These are phyloP conservation scores for Pseudocercospora cruenta DNA, from an alignment of 2,329 filamentous ascomycete genomes.

Conservation along the genomic window DNA sequence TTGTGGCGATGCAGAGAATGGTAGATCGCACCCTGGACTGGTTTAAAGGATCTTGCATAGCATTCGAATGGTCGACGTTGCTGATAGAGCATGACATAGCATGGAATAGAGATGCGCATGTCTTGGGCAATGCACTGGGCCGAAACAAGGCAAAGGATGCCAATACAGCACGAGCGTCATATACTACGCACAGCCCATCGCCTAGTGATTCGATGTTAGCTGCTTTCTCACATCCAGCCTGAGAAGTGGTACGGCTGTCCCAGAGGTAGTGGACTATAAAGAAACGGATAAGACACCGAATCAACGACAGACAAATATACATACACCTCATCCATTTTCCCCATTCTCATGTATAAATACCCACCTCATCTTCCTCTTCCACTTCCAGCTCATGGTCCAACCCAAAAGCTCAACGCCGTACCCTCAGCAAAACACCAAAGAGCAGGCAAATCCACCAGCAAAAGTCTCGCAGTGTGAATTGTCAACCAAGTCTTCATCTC, in stretches of 20 bases:
- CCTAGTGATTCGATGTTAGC: not conserved
- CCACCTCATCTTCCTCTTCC: not conserved
- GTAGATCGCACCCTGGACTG: not conserved
- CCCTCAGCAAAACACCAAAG: constrained; percentile 38
- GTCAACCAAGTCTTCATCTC: constrained; percentile 35
- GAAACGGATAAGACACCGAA: not conserved
- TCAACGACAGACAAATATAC: not conserved
- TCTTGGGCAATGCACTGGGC: not conserved
- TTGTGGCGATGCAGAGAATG: not conserved
- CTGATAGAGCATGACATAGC: not conserved
- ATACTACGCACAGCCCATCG: not conserved
- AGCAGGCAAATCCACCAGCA: constrained; percentile 34
- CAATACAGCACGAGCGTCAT: not conserved
- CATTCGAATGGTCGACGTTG: not conserved
- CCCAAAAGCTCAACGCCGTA: constrained; percentile 16
- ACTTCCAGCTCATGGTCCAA: not conserved
- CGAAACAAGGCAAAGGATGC: not conserved
- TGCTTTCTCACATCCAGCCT: not conserved
- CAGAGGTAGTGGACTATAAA: not conserved
- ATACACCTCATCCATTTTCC: not conserved
- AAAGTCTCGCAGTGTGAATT: constrained; percentile 33
- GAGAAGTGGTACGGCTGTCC: not conserved
- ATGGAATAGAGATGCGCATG: not conserved
- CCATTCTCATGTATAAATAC: not conserved
- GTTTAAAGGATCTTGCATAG: not conserved